Conservation (phyloP, 108 stramenopile species). For the Nannochloropsis granulata region DNA sequence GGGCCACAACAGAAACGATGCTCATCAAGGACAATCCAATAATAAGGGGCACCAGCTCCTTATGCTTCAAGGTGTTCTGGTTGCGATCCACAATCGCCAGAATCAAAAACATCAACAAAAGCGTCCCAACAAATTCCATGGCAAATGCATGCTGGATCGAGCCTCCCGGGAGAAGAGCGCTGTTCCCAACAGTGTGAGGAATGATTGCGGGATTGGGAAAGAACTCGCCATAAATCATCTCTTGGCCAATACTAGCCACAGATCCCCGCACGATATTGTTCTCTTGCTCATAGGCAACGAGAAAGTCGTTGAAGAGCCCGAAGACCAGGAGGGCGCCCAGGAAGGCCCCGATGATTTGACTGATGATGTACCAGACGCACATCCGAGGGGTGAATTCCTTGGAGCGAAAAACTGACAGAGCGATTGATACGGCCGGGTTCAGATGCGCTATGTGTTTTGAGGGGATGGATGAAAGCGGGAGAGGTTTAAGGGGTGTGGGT, state of each 20-base stretch:
- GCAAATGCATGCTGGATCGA: not conserved
- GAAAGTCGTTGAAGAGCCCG: not conserved
- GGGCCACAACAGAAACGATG: not conserved
- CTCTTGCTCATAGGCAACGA: not conserved
- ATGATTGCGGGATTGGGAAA: slow-evolving; percentile 1
- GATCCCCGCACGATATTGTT: not conserved
- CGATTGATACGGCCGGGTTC: not conserved
- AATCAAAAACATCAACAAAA: not conserved
- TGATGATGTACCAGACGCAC: not conserved
- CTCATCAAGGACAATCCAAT: not conserved
- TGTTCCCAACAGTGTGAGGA: not conserved
- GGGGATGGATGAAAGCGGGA: too few species aligned
- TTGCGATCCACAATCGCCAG: not conserved
- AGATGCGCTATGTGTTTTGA: not conserved
- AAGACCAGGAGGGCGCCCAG: not conserved
- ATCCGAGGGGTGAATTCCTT: not conserved
- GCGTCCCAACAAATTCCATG: not conserved
- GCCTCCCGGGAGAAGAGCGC: not conserved
- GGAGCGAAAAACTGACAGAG: not conserved
- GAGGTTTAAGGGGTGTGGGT: not conserved
- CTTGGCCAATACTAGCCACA: not conserved
- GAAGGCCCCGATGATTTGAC: not conserved
- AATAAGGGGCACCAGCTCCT: not conserved
- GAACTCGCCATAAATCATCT: not conserved
- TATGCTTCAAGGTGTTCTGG: not conserved